These are phyloP conservation scores for Tylopilus balloui DNA, from an alignment of 768 basidiomycete species.

Conservation along the genomic window DNA sequence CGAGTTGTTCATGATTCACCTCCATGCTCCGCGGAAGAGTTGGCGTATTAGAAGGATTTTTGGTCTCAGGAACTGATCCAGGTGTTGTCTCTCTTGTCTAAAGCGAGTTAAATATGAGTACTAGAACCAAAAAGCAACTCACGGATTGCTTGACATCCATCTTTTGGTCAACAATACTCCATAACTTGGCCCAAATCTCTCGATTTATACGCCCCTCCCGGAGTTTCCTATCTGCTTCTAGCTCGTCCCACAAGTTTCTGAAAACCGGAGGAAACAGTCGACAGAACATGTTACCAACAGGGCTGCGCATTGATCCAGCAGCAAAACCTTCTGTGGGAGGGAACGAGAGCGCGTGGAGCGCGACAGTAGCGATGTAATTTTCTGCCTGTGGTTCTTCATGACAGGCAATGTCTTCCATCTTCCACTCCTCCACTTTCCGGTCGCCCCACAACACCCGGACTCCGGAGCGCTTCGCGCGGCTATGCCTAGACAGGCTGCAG, in stretches of 20 bases:
- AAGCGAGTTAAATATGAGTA: constrained; percentile 1
- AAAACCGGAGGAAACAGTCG: constrained; percentile 76
- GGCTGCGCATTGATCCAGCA: constrained; percentile 40
- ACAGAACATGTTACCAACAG: constrained; percentile 60
- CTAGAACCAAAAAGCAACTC: constrained; percentile 11
- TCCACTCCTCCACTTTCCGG: constrained; percentile 57
- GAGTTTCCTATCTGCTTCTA: constrained; percentile 60
- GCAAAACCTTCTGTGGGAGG: constrained; percentile 62
- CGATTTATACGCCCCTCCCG: constrained; percentile 64
- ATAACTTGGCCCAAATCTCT: constrained; percentile 64
- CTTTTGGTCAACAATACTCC: constrained; percentile 60
- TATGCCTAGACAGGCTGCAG: constrained; percentile 56
- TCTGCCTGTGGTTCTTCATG: constrained; percentile 74
- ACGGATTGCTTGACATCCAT: constrained; percentile 42
- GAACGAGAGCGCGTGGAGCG: constrained; percentile 75
- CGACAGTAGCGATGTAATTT: constrained; percentile 84
- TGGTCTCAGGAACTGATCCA: constrained; percentile 22
- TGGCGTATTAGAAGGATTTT: constrained; percentile 8
- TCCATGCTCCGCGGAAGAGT: constrained; percentile 8
- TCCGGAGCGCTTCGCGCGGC: constrained; percentile 69
- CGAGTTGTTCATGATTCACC: constrained; percentile 46
- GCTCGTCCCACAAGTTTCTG: constrained; percentile 89
- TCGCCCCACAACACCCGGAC: constrained; percentile 74
- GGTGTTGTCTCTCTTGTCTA: constrained; percentile 15
- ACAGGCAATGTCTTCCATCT: constrained; percentile 85